phyloP scores from a whole-genome alignment of 2,329 filamentous ascomycete species.

The Aschersonia sp. region DNA sequence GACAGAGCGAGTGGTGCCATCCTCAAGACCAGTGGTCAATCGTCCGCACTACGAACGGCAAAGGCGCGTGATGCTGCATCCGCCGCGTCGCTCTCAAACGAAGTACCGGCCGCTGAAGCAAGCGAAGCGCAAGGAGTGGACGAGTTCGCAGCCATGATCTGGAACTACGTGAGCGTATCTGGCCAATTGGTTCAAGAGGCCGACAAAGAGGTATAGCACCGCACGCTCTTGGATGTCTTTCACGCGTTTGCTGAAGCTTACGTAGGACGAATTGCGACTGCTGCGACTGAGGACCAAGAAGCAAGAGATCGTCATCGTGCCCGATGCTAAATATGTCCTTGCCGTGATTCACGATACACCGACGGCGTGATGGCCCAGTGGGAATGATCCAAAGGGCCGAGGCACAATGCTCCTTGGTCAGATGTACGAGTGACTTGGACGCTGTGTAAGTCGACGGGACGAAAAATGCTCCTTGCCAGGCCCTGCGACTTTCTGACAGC shows the following conservation, averaged over 20 bases:
- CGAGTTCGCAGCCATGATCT: constrained; percentile 63
- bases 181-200: constrained; percentile 57
- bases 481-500: no score
- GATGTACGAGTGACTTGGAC: background rate
- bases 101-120: constrained; percentile 25
- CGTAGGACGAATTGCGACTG: constrained; percentile 60
- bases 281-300: constrained; percentile 69
- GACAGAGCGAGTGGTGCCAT: constrained; percentile 60
- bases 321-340: constrained; percentile 64
- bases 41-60: constrained; percentile 36
- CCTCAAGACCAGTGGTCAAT: constrained; percentile 58
- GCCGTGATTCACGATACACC: constrained; percentile 75
- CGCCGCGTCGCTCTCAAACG: constrained; percentile 29
- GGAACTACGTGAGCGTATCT: constrained; percentile 57
- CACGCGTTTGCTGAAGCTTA: constrained; percentile 9
- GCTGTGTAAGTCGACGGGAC: background rate
- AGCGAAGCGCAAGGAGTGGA: constrained; percentile 46
- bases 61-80: constrained; percentile 20
- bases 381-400: no score
- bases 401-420: no score
- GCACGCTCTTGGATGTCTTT: background rate
- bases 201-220: constrained; percentile 44
- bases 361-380: constrained; percentile 31
- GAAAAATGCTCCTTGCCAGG: background rate
- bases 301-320: constrained; percentile 72